Evolutionary conservation across 2,329 filamentous ascomycete genomes (phyloP).

Genomic region (Grosmannia serpens): DNA sequence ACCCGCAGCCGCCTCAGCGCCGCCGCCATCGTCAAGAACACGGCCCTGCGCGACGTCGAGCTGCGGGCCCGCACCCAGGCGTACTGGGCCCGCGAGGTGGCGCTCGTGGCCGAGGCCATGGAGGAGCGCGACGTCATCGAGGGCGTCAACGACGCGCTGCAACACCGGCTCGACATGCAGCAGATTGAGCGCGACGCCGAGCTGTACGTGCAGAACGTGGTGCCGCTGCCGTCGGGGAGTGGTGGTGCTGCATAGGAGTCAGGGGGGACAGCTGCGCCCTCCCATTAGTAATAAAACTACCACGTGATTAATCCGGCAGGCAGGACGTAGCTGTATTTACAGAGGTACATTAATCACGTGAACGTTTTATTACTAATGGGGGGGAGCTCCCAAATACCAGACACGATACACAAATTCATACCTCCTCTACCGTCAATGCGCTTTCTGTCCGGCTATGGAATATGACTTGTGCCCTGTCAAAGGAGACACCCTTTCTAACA

Average conservation of each 20-base stretch:
- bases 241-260: neutral
- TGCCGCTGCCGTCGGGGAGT: slow-evolving; percentile 18
- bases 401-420: too few species aligned
- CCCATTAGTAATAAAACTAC: too few species aligned
- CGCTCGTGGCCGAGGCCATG: slow-evolving; percentile 62
- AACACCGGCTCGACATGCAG: slow-evolving; percentile 50
- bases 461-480: neutral
- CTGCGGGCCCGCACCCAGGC: slow-evolving; percentile 53
- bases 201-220: slow-evolving; percentile 38
- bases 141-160: slow-evolving; percentile 56
- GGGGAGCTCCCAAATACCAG: too few species aligned
- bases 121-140: slow-evolving; percentile 67
- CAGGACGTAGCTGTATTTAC: too few species aligned
- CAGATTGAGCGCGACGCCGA: slow-evolving; percentile 54
- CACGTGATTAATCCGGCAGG: too few species aligned
- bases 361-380: too few species aligned
- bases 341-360: too few species aligned
- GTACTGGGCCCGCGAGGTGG: slow-evolving; percentile 75
- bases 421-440: too few species aligned
- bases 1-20: slow-evolving; percentile 59
- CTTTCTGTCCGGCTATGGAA: neutral
- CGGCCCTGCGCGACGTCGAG: slow-evolving; percentile 59
- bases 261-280: too few species aligned
- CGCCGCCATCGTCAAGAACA: slow-evolving; percentile 68
- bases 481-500: neutral